Evolutionary conservation across 1,139 yeast genomes (phyloP), one percentile per base, ranked within the genome.

Genomic region (Candida labiduridarum): DNA sequence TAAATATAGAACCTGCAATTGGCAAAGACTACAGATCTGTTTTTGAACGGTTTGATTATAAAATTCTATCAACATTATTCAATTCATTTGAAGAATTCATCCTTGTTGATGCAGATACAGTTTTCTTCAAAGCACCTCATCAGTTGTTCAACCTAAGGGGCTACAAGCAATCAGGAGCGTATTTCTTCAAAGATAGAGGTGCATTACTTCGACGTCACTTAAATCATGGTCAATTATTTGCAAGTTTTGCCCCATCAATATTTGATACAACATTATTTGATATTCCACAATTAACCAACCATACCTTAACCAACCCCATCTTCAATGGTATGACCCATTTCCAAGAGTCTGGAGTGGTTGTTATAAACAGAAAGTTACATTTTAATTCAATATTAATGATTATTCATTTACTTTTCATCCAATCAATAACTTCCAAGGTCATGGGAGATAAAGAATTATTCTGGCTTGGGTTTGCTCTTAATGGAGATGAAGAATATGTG

Each of bases 281-380:
- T 50, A 60, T 77, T 25, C 71, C 72, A 3, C 68, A 67, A 51
- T 57, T 72, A 25, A 64, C 79, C 8, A 59, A 67, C 22, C 58
- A 63, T 49, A 65, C 76, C 3, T 57, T 72, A 52, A 55, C 64
- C 2, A 61, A 67, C 9, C 67, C 71, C 31, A 66, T 69, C 48
- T 68, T 71, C 61, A 47, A 56, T 38, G 71, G 71, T 0, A 52
- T 64, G 31, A 63, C 67, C 40, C 84, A 81, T 56, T 72, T 73
- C 52, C 78, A 78, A 67, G 85, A 82, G 57, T 74, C 82, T 59
- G 85, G 85, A 0, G 59, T 80, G 33, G 80, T 81, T 0, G 67
- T 79, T 2, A 52, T 80, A 11, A 65, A 81, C 55, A 67, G 80
- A 41, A 55, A 82, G 47, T 68, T 68, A 48, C 76, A 71, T 57